Percentiles rank a stretch among this genome's conserved stretches.
phyloP scores from a whole-genome alignment of 1,284 basidiomycete genomes.

The Cerioporus squamosus region DNA sequence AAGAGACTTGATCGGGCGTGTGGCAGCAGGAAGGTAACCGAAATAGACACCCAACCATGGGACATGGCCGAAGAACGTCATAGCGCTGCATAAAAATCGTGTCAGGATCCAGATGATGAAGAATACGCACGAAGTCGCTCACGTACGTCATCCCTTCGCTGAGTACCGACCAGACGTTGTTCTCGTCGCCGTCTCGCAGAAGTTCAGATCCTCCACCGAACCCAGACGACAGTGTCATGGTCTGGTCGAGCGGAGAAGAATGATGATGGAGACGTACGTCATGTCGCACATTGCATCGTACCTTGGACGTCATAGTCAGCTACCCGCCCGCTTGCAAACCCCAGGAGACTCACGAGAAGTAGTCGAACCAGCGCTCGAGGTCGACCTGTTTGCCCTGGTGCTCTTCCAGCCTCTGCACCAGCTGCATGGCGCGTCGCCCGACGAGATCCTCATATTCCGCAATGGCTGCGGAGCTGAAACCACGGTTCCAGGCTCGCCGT shows the following conservation, averaged over 20 bases:
- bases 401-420: constrained; percentile 17
- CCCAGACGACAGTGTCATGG: constrained; percentile 1
- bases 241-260: too few species aligned
- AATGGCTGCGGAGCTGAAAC: constrained; percentile 26
- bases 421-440: constrained; percentile 23
- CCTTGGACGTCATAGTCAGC: background rate
- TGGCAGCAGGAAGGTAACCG: constrained; percentile 8
- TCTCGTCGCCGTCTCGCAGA: constrained; percentile 24
- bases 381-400: constrained; percentile 20
- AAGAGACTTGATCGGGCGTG: constrained; percentile 5
- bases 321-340: background rate
- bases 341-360: constrained; percentile 25
- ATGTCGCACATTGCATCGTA: constrained; percentile 34
- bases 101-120: background rate
- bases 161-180: constrained; percentile 12
- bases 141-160: constrained; percentile 17
- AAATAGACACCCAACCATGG: constrained; percentile 25
- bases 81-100: background rate
- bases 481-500: constrained; percentile 30
- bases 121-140: background rate
- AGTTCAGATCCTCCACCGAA: constrained; percentile 30
- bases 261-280: constrained; percentile 20
- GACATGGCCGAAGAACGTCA: constrained; percentile 17
- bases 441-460: constrained; percentile 29
- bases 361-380: constrained; percentile 24